Evolutionary conservation across 352 stramenopile species (phyloP), one percentile per base, ranked within the genome.

Genomic region (Phytophthora constricta): DNA sequence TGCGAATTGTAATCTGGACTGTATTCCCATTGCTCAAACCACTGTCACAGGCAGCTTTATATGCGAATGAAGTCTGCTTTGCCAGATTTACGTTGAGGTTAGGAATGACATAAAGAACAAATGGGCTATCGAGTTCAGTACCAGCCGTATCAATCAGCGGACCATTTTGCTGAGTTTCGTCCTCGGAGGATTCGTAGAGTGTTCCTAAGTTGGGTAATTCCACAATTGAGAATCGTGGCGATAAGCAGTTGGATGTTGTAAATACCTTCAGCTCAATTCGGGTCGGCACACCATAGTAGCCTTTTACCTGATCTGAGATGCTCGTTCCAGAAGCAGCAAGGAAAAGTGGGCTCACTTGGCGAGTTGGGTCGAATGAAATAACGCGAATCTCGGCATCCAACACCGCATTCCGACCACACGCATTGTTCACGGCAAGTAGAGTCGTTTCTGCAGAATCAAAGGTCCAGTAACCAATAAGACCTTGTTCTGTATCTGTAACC

Each of bases 381-480:
- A 74, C 28, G 2, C 61, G 66, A 19, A 74, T 63, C 13, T 70
- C 60, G 14, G 39, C 46, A 13, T 62, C 42, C 16, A 70, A 20
- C 10, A 27, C n/a, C n/a, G 46, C 22, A 20, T 54, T 60, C 11
- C 4, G 7, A 8, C 14, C 26, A 19, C 37, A 27, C 7, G 61
- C 61, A 11, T 26, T 50, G 47, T 63, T 69, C 13, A 17, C 2
- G 7, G 51, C 61, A 22, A 45, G 22, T 2, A 69, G 33, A 41
- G 33, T 51, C n/a, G 26, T 26, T n/a, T 53, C 20, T 33, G 22
- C 25, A 41, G 33, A 25, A 17, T 82, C 67, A 47, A 82, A 79
- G 16, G 55, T 57, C 74, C 74, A 82, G 23, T 77, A 72, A 11
- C 74, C 74, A 1, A 68, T 14, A 4, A 79, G 31, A n/a, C 45